Base-by-base conservation (phyloP, 2,329 filamentous ascomycete species). In the Podosphaera fusca region DNA sequence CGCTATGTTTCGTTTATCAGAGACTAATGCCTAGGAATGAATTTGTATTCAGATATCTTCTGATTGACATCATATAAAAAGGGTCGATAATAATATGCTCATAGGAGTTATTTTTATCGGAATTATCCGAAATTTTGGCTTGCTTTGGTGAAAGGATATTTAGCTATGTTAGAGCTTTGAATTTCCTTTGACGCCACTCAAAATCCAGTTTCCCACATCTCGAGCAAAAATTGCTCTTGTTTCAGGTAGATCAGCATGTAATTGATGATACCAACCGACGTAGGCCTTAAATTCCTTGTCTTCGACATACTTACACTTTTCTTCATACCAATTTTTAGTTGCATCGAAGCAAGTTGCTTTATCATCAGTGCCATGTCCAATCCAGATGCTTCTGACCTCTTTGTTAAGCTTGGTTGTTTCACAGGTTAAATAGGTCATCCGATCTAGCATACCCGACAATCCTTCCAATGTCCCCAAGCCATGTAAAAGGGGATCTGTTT, bases 391-490 rank as follows among this genome's bases (percentile, higher is more conserved):
- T 60, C 71, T 76, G 57, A 86, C 77, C n/a, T 70, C 67, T 31
- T 71, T 67, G 68, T 77, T 67, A 65, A 80, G 68, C 61, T 64
- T 70, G 35, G 80, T 69, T 55, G 71, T 74, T 2, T 81, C 83
- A 4, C 68, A 70, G 4, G 78, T 70, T 59, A 94, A 70, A 56
- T 73, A 74, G 4, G 70, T 70, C 1, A 82, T 82, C 33, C 89
- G 78, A 67, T 94, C 86, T 61, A 95, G 71, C 76, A 95, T 75
- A 0, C 79, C 82, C 0, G 84, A 77, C 38, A 95, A 68, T 0
- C 85, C 85, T 68, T 89, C 82, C n/a, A 94, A 74, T 5, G 89
- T 95, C 40, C 87, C 89, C 1, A 81, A 90, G 68, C 90, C 77
- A 70, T 95, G 88, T 68, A 82, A 80, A 56, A 95, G 73, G 55